Percentiles rank a stretch among this genome's conserved stretches.
Evolutionary conservation across 345 rosid species (phyloP).

Genomic region (Acer saccharum): DNA sequence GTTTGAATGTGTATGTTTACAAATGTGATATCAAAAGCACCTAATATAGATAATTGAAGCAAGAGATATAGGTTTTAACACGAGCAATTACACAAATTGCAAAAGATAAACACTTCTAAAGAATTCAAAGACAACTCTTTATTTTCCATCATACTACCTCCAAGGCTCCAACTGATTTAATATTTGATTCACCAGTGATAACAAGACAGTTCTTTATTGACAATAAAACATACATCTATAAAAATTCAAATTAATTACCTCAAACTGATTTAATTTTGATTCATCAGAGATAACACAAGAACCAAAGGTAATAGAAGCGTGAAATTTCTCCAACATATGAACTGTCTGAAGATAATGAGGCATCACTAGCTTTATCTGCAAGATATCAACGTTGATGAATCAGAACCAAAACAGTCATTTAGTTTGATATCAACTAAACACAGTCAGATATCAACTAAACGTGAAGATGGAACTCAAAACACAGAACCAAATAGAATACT

Average conservation of each 20-base stretch:
- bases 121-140: neutral
- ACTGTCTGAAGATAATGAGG: conserved; percentile 40
- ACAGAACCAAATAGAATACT: conserved; percentile 21
- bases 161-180: conserved; percentile 44
- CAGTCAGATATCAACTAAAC: neutral
- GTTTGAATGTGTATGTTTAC: neutral
- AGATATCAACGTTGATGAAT: conserved; percentile 21
- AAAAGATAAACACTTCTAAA: neutral
- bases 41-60: neutral
- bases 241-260: conserved; percentile 53
- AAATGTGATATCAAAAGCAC: neutral
- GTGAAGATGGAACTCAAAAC: conserved; percentile 3
- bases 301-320: conserved; percentile 45
- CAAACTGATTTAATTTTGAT: conserved; percentile 61
- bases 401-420: neutral
- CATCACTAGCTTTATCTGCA: conserved; percentile 60
- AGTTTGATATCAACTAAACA: no score
- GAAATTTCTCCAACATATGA: conserved; percentile 58
- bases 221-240: conserved; percentile 15
- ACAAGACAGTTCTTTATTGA: conserved; percentile 11
- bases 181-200: conserved; percentile 55
- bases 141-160: conserved; percentile 48
- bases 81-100: neutral
- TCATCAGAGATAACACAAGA: conserved; percentile 68
- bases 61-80: neutral